These are phyloP conservation scores for Pichia sp. DNA, from an alignment of 1,139 yeast species.

Conservation along the genomic window DNA sequence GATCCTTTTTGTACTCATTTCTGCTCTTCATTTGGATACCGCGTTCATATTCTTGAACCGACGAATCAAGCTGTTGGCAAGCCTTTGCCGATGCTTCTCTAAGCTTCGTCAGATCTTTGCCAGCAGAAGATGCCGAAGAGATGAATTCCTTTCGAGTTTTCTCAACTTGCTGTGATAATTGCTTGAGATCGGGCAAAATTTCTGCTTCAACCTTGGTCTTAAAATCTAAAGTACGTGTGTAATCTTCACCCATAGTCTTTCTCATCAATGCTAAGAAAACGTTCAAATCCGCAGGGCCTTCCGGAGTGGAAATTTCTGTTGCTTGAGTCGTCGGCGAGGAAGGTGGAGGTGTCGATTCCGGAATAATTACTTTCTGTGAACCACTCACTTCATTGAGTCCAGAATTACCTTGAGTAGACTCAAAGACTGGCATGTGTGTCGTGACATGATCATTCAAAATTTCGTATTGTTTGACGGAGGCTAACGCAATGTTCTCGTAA, in stretches of 20 bases:
- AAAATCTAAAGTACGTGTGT: slow-evolving; percentile 15
- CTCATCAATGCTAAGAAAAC: slow-evolving; percentile 23
- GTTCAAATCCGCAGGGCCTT: slow-evolving; percentile 10
- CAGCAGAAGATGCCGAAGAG: slow-evolving; percentile 19
- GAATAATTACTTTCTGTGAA: slow-evolving; percentile 13
- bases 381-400: slow-evolving; percentile 22
- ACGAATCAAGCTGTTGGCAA: slow-evolving; percentile 17
- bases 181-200: slow-evolving; percentile 24
- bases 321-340: slow-evolving; percentile 10
- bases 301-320: slow-evolving; percentile 13
- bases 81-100: slow-evolving; percentile 16
- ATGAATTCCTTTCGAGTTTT: slow-evolving; percentile 33
- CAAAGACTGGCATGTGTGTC: slow-evolving; percentile 23
- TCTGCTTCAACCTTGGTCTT: slow-evolving; percentile 21
- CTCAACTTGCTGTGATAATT: slow-evolving; percentile 25
- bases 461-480: slow-evolving; percentile 21
- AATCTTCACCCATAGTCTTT: slow-evolving; percentile 15
- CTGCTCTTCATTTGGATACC: slow-evolving; percentile 1
- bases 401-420: slow-evolving; percentile 17
- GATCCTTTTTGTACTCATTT: slow-evolving; percentile 36
- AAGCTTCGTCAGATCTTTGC: slow-evolving; percentile 21
- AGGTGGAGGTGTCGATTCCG: not conserved
- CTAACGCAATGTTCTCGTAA: slow-evolving; percentile 17
- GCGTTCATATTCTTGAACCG: slow-evolving; percentile 17
- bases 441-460: slow-evolving; percentile 18